phyloP scores from a whole-genome alignment of 306 rosid species.

The Cicer bijugum region DNA sequence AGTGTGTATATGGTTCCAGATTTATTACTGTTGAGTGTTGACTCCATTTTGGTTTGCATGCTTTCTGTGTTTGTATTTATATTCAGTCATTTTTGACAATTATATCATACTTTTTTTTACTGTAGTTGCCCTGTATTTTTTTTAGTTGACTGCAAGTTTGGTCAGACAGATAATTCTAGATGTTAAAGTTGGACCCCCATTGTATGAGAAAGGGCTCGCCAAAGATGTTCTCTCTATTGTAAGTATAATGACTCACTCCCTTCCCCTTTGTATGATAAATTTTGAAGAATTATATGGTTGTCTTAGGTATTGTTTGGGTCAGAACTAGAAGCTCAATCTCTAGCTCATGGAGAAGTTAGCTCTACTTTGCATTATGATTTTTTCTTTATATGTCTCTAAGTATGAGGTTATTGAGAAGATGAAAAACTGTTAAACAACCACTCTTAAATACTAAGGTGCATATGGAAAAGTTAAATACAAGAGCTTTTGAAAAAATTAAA shows the following conservation, averaged over 20 bases:
- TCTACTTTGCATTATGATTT: background rate
- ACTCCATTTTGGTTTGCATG: conserved; percentile 11
- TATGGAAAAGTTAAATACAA: background rate
- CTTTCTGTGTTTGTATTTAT: conserved; percentile 11
- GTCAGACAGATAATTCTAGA: conserved; percentile 78
- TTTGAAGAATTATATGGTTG: conserved; percentile 19
- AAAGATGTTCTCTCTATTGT: conserved; percentile 73
- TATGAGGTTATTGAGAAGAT: background rate
- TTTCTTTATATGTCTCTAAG: background rate
- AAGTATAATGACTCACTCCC: conserved; percentile 52
- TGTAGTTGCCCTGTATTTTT: conserved; percentile 36
- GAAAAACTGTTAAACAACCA: background rate
- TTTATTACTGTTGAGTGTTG: background rate
- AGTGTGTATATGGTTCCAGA: background rate
- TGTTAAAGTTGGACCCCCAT: conserved; percentile 87
- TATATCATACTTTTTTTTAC: conserved; percentile 24
- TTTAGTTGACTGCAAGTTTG: conserved; percentile 66
- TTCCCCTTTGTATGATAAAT: conserved; percentile 19
- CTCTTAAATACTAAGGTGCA: background rate
- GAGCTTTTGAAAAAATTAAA: background rate
- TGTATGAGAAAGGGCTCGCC: conserved; percentile 82
- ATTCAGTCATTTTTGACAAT: conserved; percentile 21
- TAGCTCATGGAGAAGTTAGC: conserved; percentile 6
- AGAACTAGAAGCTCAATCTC: background rate
- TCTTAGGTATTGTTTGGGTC: conserved; percentile 2